Evolutionary conservation across 805 yeast species (phyloP), one percentile per base, ranked within the genome.

Genomic region (Metschnikowia shivogae): DNA sequence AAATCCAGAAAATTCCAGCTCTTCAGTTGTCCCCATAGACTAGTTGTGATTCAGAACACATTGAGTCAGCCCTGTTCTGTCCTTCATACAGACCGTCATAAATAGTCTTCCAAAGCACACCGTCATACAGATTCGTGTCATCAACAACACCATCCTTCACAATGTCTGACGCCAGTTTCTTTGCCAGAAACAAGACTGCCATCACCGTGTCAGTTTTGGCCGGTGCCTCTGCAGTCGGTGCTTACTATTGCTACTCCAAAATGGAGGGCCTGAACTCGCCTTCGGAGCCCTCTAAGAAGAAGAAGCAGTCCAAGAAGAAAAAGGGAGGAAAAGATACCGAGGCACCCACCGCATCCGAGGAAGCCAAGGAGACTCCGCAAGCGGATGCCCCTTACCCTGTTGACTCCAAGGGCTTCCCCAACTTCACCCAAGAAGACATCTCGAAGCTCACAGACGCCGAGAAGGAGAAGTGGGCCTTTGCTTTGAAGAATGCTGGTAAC

Each of bases 401-500:
- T 12, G 72, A 72, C 52, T 47, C 74, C 17, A 55, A 63, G 24
- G 88, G 89, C 2, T 71, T 80, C 49, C 92, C 92, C 5, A 70
- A 68, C 14, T 58, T 86, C 36, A 66, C 75, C 33, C 72, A 69
- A 24, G 83, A 71, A 32, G 59, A 61, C 39, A 66, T 82, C 20
- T 60, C 66, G 9, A 53, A 58, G 3, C 72, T 85, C 49, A 58
- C 78, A 6, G 72, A 62, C 4, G 74, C 70, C 51, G 78, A 80
- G 54, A 82, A 74, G 65, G 83, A 78, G 35, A 71, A 73, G 40
- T 76, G 83, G 76, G 88, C 96, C 5, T 63, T 79, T 43, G 81
- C 83, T 35, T 77, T 92, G 68, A 93, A 93, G 69, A 92, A 84
- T 58, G 89, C 86, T 45, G 99, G 99, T 59, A 93, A 93, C 67